These are phyloP conservation scores for Leucosporidium yakuticum DNA, from an alignment of 768 basidiomycete genomes.

Conservation along the genomic window DNA sequence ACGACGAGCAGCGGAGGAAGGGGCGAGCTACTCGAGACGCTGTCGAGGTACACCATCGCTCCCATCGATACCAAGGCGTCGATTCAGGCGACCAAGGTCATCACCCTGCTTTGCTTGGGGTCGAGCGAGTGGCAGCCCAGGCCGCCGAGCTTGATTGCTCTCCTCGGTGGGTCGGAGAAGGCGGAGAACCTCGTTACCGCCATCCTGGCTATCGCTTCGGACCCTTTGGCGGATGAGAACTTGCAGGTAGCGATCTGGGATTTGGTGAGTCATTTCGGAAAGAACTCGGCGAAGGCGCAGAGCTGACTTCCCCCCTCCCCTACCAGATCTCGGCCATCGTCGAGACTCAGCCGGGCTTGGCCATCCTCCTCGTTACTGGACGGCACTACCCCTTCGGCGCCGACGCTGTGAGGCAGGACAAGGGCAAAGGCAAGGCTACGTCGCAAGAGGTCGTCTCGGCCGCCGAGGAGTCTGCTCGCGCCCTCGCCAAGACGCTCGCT, in stretches of 20 bases:
- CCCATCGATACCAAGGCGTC: neutral
- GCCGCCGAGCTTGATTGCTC: constrained; percentile 67
- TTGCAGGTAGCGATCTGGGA: constrained; percentile 75
- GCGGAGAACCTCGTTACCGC: constrained; percentile 41
- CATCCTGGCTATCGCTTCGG: constrained; percentile 21
- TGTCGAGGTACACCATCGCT: constrained; percentile 6
- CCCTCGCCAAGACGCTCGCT: constrained; percentile 38
- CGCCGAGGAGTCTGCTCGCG: constrained; percentile 36
- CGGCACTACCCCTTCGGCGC: constrained; percentile 50
- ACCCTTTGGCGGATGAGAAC: constrained; percentile 31
- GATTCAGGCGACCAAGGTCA: constrained; percentile 17
- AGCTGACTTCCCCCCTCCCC: neutral
- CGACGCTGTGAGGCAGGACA: constrained; percentile 45
- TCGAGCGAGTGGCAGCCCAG: neutral
- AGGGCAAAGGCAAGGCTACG: constrained; percentile 38
- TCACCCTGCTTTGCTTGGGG: constrained; percentile 14
- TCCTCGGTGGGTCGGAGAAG: constrained; percentile 69
- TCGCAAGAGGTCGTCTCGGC: constrained; percentile 26
- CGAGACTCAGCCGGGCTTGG: constrained; percentile 78
- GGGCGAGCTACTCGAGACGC: constrained; percentile 24
- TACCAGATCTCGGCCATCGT: constrained; percentile 55
- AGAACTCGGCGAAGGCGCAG: neutral
- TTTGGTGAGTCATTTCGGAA: constrained; percentile 51
- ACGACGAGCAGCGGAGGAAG: neutral
- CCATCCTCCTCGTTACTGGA: constrained; percentile 69